phyloP scores from a whole-genome alignment of 768 basidiomycete genomes.

The Clathrus columnatus region DNA sequence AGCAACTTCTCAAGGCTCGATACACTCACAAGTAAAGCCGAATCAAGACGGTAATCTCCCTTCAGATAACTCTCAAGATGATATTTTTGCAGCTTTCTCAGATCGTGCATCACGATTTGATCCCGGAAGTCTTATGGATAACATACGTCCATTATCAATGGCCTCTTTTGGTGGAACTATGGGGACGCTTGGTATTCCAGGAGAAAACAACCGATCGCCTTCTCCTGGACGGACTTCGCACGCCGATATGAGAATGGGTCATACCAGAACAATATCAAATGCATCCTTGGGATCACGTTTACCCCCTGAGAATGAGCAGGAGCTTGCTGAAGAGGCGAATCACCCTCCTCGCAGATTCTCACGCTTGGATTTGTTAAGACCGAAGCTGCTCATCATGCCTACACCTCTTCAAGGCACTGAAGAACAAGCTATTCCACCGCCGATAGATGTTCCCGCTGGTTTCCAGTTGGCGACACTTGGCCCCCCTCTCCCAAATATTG shows the following conservation, averaged over 20 bases:
- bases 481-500: constrained; percentile 68
- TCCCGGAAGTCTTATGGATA: constrained; percentile 24
- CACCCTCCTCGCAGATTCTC: constrained; percentile 54
- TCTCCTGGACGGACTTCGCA: constrained; percentile 53
- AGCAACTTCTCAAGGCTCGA: constrained; percentile 36
- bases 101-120: constrained; percentile 35
- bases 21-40: neutral
- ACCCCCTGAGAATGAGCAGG: constrained; percentile 47
- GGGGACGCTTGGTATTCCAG: constrained; percentile 32
- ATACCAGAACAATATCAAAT: constrained; percentile 28
- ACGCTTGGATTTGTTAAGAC: constrained; percentile 71
- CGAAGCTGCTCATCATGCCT: constrained; percentile 93
- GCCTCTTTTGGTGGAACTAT: constrained; percentile 23
- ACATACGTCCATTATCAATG: constrained; percentile 3
- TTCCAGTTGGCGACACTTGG: constrained; percentile 62
- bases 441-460: constrained; percentile 31
- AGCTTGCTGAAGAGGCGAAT: constrained; percentile 20
- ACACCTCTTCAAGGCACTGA: constrained; percentile 61
- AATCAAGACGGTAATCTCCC: neutral
- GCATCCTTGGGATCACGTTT: constrained; percentile 59
- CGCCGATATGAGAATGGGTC: constrained; percentile 71
- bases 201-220: constrained; percentile 55
- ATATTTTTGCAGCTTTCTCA: constrained; percentile 28
- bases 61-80: constrained; percentile 16
- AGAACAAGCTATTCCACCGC: constrained; percentile 17